These are phyloP conservation scores for Rostrohypoxylon terebratum DNA, from an alignment of 495 filamentous ascomycete species.

Conservation along the genomic window DNA sequence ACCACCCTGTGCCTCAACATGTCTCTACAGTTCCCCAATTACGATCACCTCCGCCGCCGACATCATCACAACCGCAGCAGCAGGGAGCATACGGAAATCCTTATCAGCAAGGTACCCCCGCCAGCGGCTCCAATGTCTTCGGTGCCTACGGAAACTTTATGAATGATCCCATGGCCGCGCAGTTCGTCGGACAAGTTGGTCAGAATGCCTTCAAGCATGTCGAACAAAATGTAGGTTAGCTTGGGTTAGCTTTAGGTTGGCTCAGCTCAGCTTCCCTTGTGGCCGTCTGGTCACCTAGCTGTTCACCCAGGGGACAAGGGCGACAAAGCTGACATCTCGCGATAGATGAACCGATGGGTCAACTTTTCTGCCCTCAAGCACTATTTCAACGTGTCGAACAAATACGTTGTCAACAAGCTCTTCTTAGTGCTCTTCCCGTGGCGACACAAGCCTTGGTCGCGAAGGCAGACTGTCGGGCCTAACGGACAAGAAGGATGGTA, in stretches of 20 bases:
- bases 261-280: too few species aligned
- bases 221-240: constrained; percentile 81
- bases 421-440: constrained; percentile 95
- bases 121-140: constrained; percentile 68
- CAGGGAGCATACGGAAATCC: constrained; percentile 80
- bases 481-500: constrained; percentile 84
- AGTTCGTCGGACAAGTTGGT: constrained; percentile 94
- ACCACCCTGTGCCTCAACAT: constrained; percentile 98
- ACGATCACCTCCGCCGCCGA: constrained; percentile 91
- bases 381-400: constrained; percentile 97
- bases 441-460: constrained; percentile 96
- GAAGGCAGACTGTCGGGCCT: constrained; percentile 71
- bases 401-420: constrained; percentile 85
- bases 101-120: constrained; percentile 70
- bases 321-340: constrained; percentile 12
- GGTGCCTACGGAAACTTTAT: constrained; percentile 87
- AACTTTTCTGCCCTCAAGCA: constrained; percentile 93
- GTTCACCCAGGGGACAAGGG: background rate
- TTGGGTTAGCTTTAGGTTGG: background rate
- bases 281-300: background rate
- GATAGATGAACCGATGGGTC: constrained; percentile 90
- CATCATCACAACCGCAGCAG: constrained; percentile 74
- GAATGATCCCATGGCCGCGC: constrained; percentile 88
- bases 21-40: constrained; percentile 99
- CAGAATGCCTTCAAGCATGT: constrained; percentile 89